Evolutionary conservation across 1,284 basidiomycete genomes (phyloP), one percentile per base, ranked within the genome.

Genomic region (Gomphus sp.): DNA sequence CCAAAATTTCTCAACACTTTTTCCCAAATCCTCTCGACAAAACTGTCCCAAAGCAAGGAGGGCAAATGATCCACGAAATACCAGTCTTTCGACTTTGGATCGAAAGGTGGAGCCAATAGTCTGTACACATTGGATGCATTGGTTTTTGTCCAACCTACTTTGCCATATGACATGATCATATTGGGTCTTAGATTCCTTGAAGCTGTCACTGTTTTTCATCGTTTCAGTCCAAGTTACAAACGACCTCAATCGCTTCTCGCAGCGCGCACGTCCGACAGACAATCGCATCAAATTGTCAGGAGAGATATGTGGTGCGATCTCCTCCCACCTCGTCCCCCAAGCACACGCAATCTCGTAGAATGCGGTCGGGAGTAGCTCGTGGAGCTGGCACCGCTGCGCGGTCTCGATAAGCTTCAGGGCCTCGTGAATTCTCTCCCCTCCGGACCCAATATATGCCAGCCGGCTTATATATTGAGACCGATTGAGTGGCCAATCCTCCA

Each of bases 341-440:
- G 54, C 45, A 14, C 36, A 36, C 12, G 54, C 54, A 22, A 55
- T 18, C 41, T 55, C 54, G 25, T 55, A 36, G 16, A 55, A 55
- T 16, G 54, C 54, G 1, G 14, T 22, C 1, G 54, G 54, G 34
- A 55, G 54, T 7, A 55, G 54, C 33, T 33, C 41, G 11, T n/a
- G 11, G 11, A 28, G n/a, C 11, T 49, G 7, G 28, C 18, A 37
- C 10, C 36, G 45, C 11, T 45, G 41, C 44, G 55, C 55, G n/a
- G 47, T 22, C 25, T 50, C 33, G 16, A 56, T 56, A 16, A 56
- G 4, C 12, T 56, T 48, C 11, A 28, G 3, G 2, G 43, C 22
- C 10, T 25, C 16, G 2, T n/a, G 45, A 9, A 48, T n/a, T 22
- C 48, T 25, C n/a, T 48, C 5, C 14, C 10, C 28, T 2, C 12